Conservation (phyloP, 140 eudicot species). For the Oenanthe javanica region DNA sequence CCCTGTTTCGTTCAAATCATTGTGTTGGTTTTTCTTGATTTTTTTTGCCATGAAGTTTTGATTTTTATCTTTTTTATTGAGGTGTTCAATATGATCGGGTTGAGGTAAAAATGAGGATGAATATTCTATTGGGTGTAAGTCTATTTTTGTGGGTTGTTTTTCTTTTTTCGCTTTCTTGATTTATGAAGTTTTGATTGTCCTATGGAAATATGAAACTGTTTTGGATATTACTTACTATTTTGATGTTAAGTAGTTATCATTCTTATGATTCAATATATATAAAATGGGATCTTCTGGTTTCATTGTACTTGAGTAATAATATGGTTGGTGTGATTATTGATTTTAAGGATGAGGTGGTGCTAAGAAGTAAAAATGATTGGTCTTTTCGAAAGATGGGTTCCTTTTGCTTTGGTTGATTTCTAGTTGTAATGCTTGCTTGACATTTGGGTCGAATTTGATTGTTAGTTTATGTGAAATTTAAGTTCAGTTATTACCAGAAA, state of each 20-base stretch:
- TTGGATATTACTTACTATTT: neutral
- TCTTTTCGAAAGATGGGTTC: neutral
- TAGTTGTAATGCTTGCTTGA: neutral
- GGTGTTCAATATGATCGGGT: constrained; percentile 5
- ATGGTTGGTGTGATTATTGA: neutral
- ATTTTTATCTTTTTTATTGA: neutral
- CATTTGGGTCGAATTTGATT: neutral
- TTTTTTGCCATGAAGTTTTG: neutral
- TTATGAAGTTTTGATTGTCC: neutral
- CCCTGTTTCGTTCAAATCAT: neutral
- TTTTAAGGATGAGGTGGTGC: neutral
- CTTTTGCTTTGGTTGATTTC: neutral
- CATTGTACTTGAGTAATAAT: neutral
- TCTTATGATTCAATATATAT: neutral
- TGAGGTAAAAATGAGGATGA: constrained; percentile 15
- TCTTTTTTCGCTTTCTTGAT: neutral
- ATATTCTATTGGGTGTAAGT: constrained; percentile 20
- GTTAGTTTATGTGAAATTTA: neutral
- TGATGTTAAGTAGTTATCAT: neutral
- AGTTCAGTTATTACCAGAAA: neutral
- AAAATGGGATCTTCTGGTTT: neutral
- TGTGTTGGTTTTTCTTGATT: constrained; percentile 10
- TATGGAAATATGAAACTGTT: neutral
- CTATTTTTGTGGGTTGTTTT: constrained; percentile 8
- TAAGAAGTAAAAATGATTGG: neutral